Base-by-base conservation (phyloP, 495 filamentous ascomycete species). In the Staphylotrichum tortipilum region DNA sequence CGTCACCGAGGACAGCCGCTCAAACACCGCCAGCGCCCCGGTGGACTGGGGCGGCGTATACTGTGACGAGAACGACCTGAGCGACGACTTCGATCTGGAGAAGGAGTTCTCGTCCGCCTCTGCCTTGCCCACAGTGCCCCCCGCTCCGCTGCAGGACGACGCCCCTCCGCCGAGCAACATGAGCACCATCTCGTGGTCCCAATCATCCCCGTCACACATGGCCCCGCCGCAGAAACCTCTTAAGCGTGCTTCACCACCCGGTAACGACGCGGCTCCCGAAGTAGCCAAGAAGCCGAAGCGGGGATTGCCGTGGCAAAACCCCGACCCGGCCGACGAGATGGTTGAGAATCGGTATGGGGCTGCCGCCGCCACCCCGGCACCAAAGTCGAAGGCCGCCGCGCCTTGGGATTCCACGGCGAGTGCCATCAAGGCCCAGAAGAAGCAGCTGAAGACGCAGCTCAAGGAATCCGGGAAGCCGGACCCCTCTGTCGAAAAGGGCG, bases 331-430 rank as follows among this genome's bases (percentile, higher is more conserved):
- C 3, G 41, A 62, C 23, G 57, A 69, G 29, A 49, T 64, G 23
- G 36, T 65, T 0, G 73, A 72, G 30, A 67, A 70, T 38, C 24
- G 42, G 14, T 23, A 45, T 34, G 31, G 58, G 10, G 35, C 38
- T n/a, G 31, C 31, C 19, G 24, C 56, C 10, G 39, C 41, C 59
- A 71, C 44, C 11, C 65, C 54, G 49, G 70, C 42, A 8, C 54
- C 66, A 0, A 76, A 75, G 24, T 54, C 68, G 15, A 70, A 67
- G 48, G 47, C 39, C 1, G 36, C 54, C 4, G 52, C 66, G 18
- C 74, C 77, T 3, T 98, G 92, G 92, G 85, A 95, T 57, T 83
- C 82, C 30, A 88, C 83, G 9, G 84, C 79, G 4, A 91, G 84
- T 54, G 84, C 85, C 2, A 67, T 94, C 31, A 91, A 91, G 58